Conservation (phyloP, 2,329 filamentous ascomycete genomes). For the Aspergillus jensenii region DNA sequence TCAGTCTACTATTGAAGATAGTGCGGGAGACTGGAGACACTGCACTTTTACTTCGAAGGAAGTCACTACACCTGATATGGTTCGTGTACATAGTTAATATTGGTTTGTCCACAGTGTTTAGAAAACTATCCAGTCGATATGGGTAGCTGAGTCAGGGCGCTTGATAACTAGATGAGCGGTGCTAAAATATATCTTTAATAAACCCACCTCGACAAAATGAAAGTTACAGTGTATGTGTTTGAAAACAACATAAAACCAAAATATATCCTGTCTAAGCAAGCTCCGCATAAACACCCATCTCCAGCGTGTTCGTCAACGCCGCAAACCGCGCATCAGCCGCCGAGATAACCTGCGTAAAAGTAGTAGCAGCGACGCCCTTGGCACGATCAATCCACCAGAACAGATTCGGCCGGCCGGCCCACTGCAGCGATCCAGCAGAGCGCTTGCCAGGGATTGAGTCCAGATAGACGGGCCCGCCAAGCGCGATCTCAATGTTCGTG, state of each 20-base stretch:
- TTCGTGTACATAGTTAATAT: too few relatives aligned
- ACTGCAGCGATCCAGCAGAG: not conserved
- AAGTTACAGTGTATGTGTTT: too few relatives aligned
- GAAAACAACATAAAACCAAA: not conserved
- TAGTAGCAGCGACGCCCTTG: not conserved
- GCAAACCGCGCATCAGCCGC: not conserved
- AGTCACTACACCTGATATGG: too few relatives aligned
- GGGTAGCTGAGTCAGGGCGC: too few relatives aligned
- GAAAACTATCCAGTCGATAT: too few relatives aligned
- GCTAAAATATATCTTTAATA: too few relatives aligned
- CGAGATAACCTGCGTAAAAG: not conserved
- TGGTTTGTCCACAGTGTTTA: too few relatives aligned
- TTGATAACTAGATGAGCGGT: too few relatives aligned
- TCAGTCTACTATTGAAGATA: too few relatives aligned
- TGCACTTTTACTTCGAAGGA: too few relatives aligned
- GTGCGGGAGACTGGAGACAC: too few relatives aligned
- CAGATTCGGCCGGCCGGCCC: not conserved
- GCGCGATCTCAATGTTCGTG: not conserved
- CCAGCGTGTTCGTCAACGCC: not conserved
- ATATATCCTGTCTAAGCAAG: not conserved
- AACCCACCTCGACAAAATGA: too few relatives aligned
- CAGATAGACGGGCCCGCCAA: not conserved
- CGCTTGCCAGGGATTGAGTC: not conserved
- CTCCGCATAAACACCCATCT: not conserved
- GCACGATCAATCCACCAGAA: conserved; percentile 1